These are phyloP conservation scores for Penicillium glabrum DNA, from an alignment of 2,329 filamentous ascomycete genomes.

Conservation along the genomic window DNA sequence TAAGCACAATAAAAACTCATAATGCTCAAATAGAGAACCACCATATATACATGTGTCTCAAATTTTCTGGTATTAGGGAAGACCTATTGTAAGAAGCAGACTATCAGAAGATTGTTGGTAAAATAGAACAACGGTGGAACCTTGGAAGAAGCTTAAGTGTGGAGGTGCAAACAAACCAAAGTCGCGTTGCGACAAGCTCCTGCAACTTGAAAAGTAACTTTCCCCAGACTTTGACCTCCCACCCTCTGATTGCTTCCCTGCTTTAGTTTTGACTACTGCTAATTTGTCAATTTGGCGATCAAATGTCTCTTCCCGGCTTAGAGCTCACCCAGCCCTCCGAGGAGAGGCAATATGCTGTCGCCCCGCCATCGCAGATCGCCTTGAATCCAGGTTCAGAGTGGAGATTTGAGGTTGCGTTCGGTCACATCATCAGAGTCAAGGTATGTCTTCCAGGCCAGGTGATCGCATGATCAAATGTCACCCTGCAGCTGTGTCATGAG, in stretches of 20 bases:
- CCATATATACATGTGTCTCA: no score
- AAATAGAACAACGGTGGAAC: neutral
- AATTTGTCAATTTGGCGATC: constrained; percentile 18
- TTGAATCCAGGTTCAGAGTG: constrained; percentile 71
- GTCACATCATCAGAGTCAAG: constrained; percentile 54
- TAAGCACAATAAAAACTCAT: neutral
- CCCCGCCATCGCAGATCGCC: constrained; percentile 47
- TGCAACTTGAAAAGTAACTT: neutral
- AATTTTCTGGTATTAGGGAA: no score
- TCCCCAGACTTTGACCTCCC: neutral
- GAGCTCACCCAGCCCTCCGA: constrained; percentile 66
- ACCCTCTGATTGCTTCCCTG: neutral
- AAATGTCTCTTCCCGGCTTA: constrained; percentile 73
- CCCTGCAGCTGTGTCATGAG: neutral
- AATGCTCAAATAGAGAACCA: neutral
- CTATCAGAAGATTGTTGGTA: no score
- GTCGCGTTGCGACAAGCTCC: neutral
- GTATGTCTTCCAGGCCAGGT: constrained; percentile 32
- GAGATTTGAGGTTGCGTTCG: constrained; percentile 70
- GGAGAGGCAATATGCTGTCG: constrained; percentile 37
- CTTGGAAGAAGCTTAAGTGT: neutral
- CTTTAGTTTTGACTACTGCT: neutral
- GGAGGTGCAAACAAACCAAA: constrained; percentile 15
- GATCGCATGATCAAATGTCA: neutral
- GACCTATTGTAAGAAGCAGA: no score